Evolutionary conservation across 2,329 filamentous ascomycete genomes (phyloP), one percentile per base, ranked within the genome.

Genomic region (Trichoderma atroviride): DNA sequence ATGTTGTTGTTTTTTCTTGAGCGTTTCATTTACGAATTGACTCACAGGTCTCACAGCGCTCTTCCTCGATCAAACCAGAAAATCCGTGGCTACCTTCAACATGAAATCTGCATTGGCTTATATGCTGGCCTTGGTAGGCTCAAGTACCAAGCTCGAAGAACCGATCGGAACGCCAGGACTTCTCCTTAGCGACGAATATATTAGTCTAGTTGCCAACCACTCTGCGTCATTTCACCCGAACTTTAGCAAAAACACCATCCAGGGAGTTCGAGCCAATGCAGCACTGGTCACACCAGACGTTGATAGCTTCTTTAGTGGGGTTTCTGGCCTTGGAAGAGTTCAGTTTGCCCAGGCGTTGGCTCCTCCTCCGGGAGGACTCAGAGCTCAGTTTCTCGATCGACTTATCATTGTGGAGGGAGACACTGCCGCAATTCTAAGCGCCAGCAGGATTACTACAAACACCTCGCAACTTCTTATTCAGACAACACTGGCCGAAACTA

Each of bases 381-480:
- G 52, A 33, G 62, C 50, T 16, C 50, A 65, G 52, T 65, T 65
- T 16, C 62, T 65, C 16, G 52, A 65, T 16, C 40, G 62, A 31
- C 24, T 65, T 11, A 55, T 65, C 50, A 65, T 65, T 2, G 62
- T 65, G 6, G 62, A 65, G 19, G 62, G 62, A 7, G 56, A 65
- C 24, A 65, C 40, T 9, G 62, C 50, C 2, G 52, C 52, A 16
- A 5, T 22, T 22, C 35, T 65, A 24, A 65, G 62, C 22, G 52
- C 50, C 52, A 65, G 22, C 19, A 56, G 62, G 16, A 16, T 65
- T n/a, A 65, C 50, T 4, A 19, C 62, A 16, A 65, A 65, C 16
- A 65, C 33, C 35, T 43, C 60, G 4, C 43, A 52, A 5, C 19
- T 29, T 43, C 52, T 27, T 35, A 10, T 56, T 16, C 33, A 65